phyloP scores from a whole-genome alignment of 331 rosid species.

The Quercus phellos region DNA sequence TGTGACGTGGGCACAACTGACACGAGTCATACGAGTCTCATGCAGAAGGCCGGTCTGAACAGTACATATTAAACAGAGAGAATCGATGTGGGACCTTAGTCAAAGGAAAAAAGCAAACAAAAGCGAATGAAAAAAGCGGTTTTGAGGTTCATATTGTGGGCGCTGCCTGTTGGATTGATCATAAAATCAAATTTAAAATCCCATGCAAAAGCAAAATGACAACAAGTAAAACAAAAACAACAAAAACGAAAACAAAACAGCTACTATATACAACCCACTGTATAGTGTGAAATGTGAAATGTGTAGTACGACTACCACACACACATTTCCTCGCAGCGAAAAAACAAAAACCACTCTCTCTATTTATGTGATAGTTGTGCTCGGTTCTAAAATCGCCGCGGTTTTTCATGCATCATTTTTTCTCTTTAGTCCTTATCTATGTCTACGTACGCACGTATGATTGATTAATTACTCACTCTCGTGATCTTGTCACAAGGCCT shows the following conservation, averaged over 20 bases:
- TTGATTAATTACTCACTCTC: not conserved
- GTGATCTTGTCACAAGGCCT: not conserved
- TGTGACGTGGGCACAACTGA: not conserved
- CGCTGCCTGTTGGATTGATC: slow-evolving; percentile 28
- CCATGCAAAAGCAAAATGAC: not conserved
- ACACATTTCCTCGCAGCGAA: not conserved
- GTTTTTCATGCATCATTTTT: not conserved
- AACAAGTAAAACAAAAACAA: not conserved
- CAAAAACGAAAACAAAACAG: not conserved
- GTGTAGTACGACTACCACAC: not conserved
- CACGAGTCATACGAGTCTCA: not conserved
- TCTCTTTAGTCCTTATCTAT: not conserved
- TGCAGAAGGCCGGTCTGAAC: slow-evolving; percentile 13
- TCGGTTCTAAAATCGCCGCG: not conserved
- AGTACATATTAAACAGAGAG: not conserved
- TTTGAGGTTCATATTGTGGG: slow-evolving; percentile 49
- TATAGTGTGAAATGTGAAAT: no score
- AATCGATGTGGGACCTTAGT: slow-evolving; percentile 5
- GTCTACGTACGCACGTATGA: not conserved
- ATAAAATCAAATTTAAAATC: no score
- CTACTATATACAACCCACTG: no score
- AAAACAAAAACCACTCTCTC: not conserved
- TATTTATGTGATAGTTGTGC: not conserved
- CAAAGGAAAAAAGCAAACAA: not conserved
- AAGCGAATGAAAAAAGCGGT: slow-evolving; percentile 27